These are phyloP conservation scores for Aspergillus taichungensis DNA, from an alignment of 495 filamentous ascomycete species.

Conservation along the genomic window DNA sequence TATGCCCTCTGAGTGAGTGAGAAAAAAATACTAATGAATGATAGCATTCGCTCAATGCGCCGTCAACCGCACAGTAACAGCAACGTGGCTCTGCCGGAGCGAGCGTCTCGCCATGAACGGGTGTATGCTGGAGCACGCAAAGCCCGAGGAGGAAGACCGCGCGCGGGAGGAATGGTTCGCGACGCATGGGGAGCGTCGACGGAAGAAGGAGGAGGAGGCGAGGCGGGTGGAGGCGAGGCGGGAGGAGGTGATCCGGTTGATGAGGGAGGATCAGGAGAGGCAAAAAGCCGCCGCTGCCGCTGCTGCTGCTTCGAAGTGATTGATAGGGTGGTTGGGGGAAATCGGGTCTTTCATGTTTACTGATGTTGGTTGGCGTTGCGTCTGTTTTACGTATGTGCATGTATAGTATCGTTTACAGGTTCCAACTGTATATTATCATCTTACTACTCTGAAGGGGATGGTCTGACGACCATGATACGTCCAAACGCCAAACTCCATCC, in stretches of 20 bases:
- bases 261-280: constrained; percentile 45
- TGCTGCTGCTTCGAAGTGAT: not conserved
- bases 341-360: too few relatives aligned
- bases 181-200: constrained; percentile 53
- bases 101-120: constrained; percentile 80
- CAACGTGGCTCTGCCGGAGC: constrained; percentile 73
- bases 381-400: not conserved
- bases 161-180: constrained; percentile 94
- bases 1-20: too few relatives aligned
- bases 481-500: not conserved
- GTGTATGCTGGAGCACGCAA: constrained; percentile 84
- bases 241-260: constrained; percentile 41
- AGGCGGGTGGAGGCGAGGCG: constrained; percentile 35
- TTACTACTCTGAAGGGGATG: too few relatives aligned
- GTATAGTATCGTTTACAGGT: not conserved
- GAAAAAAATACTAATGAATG: not conserved
- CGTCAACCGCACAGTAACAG: constrained; percentile 70
- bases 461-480: too few relatives aligned
- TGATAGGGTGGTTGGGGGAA: not conserved
- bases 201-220: constrained; percentile 52
- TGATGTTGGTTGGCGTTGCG: too few relatives aligned
- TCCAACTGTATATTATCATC: too few relatives aligned
- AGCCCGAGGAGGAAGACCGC: constrained; percentile 72
- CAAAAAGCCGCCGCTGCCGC: constrained; percentile 19
- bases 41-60: constrained; percentile 88